Evolutionary conservation across 106 monocot genomes (phyloP), one percentile per base, ranked within the genome.

Genomic region (Cymbidium sinense): DNA sequence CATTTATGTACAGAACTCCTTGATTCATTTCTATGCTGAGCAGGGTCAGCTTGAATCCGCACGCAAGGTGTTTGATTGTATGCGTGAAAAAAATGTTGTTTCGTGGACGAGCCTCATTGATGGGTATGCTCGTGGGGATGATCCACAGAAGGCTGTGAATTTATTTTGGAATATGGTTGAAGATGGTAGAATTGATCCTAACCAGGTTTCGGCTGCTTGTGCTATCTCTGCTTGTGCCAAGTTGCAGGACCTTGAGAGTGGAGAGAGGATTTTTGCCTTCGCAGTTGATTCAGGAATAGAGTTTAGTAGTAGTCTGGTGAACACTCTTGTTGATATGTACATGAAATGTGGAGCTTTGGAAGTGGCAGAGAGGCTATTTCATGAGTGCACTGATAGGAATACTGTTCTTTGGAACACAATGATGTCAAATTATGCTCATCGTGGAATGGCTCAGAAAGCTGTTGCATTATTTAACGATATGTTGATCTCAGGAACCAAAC

Each of bases 21-120:
- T 83, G 75, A 75, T 83, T 21, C 75, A 70, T 23, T 83, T 79
- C 74, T 83, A 83, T 13, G 64, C 69, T 0, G 79, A 83, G 27
- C 13, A 55, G 7, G 79, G 79, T 20, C 71, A 77, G 52, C 31
- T 84, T 71, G 76, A 77, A n/a, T 76, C 69, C 50, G 76, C 84
- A 20, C 74, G 64, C 33, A 78, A 33, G 41, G 79, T 84, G 79
- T 87, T 84, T 58, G 87, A 87, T 47, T 39, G 29, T 79, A 84
- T 87, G 84, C 36, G 2, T 41, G 74, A 82, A 1, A 81, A 79
- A 58, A 84, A 87, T 79, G 87, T 87, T 18, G 87, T 87, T 35
- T 87, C 87, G 10, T 87, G 87, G 87, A 87, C 83, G 18, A 81
- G 77, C 64, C 75, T 87, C 19, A 83, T 87, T 37, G 83, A 81